Conservation (phyloP, 768 basidiomycete genomes). For the Rhodosporidiobolus odoratus region DNA sequence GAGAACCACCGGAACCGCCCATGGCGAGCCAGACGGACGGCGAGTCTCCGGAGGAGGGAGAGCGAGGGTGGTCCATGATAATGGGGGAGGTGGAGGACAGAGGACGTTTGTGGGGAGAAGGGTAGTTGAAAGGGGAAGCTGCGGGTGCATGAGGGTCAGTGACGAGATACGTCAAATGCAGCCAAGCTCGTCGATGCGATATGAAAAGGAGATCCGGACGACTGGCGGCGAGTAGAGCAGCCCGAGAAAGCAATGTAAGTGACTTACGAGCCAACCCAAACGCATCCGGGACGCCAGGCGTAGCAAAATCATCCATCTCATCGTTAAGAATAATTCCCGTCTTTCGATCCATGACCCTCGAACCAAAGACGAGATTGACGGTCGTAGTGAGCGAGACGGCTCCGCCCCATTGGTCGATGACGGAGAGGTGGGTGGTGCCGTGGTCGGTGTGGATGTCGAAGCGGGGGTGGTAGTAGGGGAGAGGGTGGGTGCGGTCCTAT, state of each 20-base stretch:
- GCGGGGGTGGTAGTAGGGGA: conserved; percentile 76
- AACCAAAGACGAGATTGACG: conserved; percentile 84
- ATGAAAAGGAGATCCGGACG: not conserved
- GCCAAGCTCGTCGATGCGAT: too few relatives aligned
- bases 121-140: conserved; percentile 61
- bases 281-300: conserved; percentile 71
- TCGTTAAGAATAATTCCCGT: conserved; percentile 89
- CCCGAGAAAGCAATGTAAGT: not conserved
- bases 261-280: conserved; percentile 76
- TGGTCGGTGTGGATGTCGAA: conserved; percentile 73
- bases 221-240: not conserved
- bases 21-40: conserved; percentile 58
- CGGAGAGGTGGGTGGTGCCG: conserved; percentile 87
- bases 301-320: conserved; percentile 79
- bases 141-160: not conserved
- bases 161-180: not conserved
- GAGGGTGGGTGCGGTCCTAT: conserved; percentile 72
- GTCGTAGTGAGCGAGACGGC: conserved; percentile 78
- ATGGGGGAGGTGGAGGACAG: conserved; percentile 77
- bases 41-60: not conserved
- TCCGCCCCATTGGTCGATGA: conserved; percentile 77
- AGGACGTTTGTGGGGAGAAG: conserved; percentile 79
- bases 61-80: conserved; percentile 61
- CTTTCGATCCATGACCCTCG: conserved; percentile 72
- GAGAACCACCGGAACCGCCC: conserved; percentile 81